A percentile compares a stretch with the other conserved stretches of the same genome.
These are phyloP conservation scores for Scheffersomyces amazonensis DNA, from an alignment of 805 yeast genomes.

Conservation along the genomic window DNA sequence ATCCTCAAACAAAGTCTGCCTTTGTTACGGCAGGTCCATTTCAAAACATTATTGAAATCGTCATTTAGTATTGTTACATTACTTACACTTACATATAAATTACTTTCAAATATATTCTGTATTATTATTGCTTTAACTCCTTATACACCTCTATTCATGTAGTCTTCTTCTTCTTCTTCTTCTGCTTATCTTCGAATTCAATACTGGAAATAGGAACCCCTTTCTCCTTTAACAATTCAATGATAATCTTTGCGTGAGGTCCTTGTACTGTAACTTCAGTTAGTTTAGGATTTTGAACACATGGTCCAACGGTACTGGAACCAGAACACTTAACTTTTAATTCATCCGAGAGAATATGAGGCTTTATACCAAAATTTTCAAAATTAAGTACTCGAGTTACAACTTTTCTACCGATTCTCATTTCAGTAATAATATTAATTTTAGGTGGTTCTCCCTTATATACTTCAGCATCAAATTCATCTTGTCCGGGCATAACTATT, in stretches of 20 bases:
- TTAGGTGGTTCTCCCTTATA: slow-evolving; percentile 67
- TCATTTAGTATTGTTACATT: slow-evolving; percentile 33
- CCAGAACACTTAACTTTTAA: slow-evolving; percentile 84
- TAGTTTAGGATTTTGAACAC: slow-evolving; percentile 50
- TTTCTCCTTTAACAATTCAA: slow-evolving; percentile 52
- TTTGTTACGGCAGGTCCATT: slow-evolving; percentile 54
- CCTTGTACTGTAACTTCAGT: slow-evolving; percentile 88
- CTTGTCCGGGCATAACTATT: slow-evolving; percentile 46
- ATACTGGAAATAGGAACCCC: slow-evolving; percentile 72
- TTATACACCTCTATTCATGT: too few species aligned
- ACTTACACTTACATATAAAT: background rate
- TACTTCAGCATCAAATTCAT: slow-evolving; percentile 21
- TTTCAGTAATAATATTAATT: slow-evolving; percentile 65
- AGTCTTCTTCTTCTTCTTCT: slow-evolving; percentile 37
- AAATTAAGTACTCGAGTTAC: slow-evolving; percentile 71
- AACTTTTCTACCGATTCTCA: slow-evolving; percentile 76
- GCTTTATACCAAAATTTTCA: slow-evolving; percentile 64
- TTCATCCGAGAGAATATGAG: slow-evolving; percentile 63
- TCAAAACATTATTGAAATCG: slow-evolving; percentile 57
- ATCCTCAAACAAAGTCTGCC: slow-evolving; percentile 53
- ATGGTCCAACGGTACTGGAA: slow-evolving; percentile 70
- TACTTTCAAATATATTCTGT: too few species aligned
- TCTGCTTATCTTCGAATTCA: slow-evolving; percentile 58
- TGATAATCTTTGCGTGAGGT: slow-evolving; percentile 65
- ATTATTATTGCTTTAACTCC: too few species aligned